These are phyloP conservation scores for Torulaspora quercuum DNA, from an alignment of 805 yeast genomes.

Conservation along the genomic window DNA sequence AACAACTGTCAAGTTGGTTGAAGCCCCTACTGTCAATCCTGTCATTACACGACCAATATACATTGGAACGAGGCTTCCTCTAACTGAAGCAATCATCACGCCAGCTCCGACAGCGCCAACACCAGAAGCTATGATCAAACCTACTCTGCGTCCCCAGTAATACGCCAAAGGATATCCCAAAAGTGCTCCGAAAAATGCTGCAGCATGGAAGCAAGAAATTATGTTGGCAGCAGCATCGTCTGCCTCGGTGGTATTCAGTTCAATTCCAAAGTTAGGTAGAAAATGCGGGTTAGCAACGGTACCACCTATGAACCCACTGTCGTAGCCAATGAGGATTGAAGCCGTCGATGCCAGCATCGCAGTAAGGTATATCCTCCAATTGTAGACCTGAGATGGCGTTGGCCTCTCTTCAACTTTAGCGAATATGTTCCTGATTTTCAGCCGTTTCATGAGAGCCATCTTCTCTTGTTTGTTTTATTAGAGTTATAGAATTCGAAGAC, in stretches of 20 bases:
- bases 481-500: too few species aligned
- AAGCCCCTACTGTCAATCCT: conserved; percentile 53
- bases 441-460: conserved; percentile 2
- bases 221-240: conserved; percentile 40
- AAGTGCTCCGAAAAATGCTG: conserved; percentile 48
- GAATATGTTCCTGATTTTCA: conserved; percentile 12
- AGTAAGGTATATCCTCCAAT: conserved; percentile 42
- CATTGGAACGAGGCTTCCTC: conserved; percentile 43
- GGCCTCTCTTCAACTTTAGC: conserved; percentile 13
- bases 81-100: conserved; percentile 38
- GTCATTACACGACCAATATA: conserved; percentile 52
- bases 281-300: conserved; percentile 47
- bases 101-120: conserved; percentile 45
- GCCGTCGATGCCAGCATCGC: conserved; percentile 48
- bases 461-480: too few species aligned
- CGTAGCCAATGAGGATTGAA: conserved; percentile 53
- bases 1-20: conserved; percentile 49
- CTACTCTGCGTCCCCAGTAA: conserved; percentile 40
- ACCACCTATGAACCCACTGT: conserved; percentile 56
- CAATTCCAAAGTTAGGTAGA: conserved; percentile 44
- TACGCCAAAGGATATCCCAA: conserved; percentile 44
- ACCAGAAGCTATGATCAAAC: conserved; percentile 41
- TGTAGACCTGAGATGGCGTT: conserved; percentile 45
- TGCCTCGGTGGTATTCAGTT: conserved; percentile 30
- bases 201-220: conserved; percentile 51